A percentile compares a stretch with the other conserved stretches of the same genome.
Evolutionary conservation across 768 basidiomycete genomes (phyloP).

Genomic region (Phylloporus sp.): DNA sequence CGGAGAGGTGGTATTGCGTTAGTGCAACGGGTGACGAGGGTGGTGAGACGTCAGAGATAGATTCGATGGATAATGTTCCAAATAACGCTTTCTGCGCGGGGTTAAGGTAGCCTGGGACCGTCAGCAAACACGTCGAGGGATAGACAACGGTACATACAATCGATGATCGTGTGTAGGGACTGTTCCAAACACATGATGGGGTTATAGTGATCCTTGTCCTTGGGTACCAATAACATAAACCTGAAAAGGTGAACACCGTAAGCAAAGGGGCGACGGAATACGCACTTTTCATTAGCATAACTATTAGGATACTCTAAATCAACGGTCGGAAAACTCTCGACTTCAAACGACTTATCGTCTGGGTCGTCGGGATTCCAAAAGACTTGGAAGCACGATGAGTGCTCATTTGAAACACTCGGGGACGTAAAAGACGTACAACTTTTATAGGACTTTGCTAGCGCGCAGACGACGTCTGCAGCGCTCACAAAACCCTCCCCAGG

Average conservation of each 20-base stretch:
- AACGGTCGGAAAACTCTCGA: conserved; percentile 56
- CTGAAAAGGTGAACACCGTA: conserved; percentile 33
- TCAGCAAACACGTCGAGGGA: conserved; percentile 3
- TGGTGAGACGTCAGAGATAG: conserved; percentile 23
- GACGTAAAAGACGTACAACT: conserved; percentile 44
- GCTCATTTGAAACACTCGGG: not conserved
- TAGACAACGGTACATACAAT: conserved; percentile 46
- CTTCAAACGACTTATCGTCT: conserved; percentile 58
- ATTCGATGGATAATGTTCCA: conserved; percentile 54
- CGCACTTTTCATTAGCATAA: conserved; percentile 62
- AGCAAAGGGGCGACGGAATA: not conserved
- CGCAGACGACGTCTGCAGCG: conserved; percentile 59
- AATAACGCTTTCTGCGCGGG: conserved; percentile 61
- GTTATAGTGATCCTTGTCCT: conserved; percentile 83
- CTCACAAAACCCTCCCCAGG: conserved; percentile 52
- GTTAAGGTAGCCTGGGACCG: conserved; percentile 55
- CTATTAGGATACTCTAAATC: conserved; percentile 79
- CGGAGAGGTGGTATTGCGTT: conserved; percentile 29
- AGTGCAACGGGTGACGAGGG: conserved; percentile 35
- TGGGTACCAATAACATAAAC: conserved; percentile 73
- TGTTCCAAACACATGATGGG: conserved; percentile 77
- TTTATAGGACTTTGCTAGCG: conserved; percentile 64
- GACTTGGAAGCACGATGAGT: conserved; percentile 39
- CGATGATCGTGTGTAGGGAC: conserved; percentile 65
- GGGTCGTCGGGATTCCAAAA: conserved; percentile 66